Evolutionary conservation across 2,329 filamentous ascomycete genomes (phyloP).

Genomic region (Thermoascus crustaceus): DNA sequence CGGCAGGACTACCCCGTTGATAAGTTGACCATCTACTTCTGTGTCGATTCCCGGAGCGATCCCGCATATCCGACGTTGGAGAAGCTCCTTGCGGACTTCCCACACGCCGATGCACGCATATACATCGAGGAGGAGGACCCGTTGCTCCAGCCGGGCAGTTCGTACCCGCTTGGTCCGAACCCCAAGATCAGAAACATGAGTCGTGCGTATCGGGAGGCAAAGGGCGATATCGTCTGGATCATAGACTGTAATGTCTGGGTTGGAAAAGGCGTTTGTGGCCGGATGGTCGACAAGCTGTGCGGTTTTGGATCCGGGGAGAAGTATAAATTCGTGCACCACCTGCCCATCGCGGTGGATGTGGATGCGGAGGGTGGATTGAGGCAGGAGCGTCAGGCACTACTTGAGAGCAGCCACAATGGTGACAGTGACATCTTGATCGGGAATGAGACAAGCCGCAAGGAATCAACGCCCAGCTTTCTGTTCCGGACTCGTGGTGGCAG

Average conservation of each 20-base stretch:
- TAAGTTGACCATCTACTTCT: conserved; percentile 73
- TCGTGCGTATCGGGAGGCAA: conserved; percentile 79
- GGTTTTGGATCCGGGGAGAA: conserved; percentile 49
- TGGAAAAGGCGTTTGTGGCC: conserved; percentile 64
- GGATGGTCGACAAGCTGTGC: conserved; percentile 81
- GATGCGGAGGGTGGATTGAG: conserved; percentile 21
- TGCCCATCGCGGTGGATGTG: conserved; percentile 80
- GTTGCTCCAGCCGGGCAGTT: conserved; percentile 48
- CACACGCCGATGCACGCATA: conserved; percentile 60
- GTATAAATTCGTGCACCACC: conserved; percentile 91
- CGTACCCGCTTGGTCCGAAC: conserved; percentile 71
- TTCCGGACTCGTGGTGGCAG: conserved; percentile 60
- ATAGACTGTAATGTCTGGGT: conserved; percentile 97
- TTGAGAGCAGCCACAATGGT: conserved; percentile 14
- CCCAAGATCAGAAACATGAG: conserved; percentile 99
- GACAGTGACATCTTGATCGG: conserved; percentile 2
- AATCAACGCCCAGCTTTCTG: conserved; percentile 17
- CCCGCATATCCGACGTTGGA: conserved; percentile 68
- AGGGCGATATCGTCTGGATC: conserved; percentile 85
- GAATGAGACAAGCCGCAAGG: conserved; percentile 1
- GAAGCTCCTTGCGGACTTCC: conserved; percentile 64
- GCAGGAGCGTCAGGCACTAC: conserved; percentile 20
- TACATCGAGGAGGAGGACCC: conserved; percentile 78
- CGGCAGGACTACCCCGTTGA: conserved; percentile 69
- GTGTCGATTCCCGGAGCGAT: conserved; percentile 66